phyloP scores from a whole-genome alignment of 2,329 filamentous ascomycete genomes.

The Endocalyx cinctus region DNA sequence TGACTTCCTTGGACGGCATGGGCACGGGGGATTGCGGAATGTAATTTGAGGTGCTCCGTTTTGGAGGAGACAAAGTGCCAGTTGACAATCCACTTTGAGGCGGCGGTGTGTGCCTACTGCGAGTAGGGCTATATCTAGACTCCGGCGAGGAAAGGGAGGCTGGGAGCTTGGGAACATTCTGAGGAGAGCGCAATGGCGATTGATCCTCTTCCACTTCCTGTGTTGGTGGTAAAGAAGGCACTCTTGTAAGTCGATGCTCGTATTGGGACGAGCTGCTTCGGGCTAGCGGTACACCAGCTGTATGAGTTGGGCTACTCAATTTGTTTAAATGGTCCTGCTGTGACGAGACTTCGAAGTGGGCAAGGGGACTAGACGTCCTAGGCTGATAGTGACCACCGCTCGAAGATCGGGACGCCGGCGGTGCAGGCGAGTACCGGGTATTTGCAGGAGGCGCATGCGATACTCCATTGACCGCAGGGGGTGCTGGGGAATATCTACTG shows the following conservation, averaged over 20 bases:
- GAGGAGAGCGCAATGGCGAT: slow-evolving; percentile 23
- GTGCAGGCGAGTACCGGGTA: slow-evolving; percentile 51
- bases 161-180: slow-evolving; percentile 16
- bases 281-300: slow-evolving; percentile 38
- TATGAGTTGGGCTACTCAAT: slow-evolving; percentile 25
- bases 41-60: slow-evolving; percentile 49
- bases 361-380: slow-evolving; percentile 61
- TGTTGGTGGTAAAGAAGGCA: slow-evolving; percentile 56
- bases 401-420: slow-evolving; percentile 33
- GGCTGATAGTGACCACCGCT: slow-evolving; percentile 52
- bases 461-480: slow-evolving; percentile 33
- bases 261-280: slow-evolving; percentile 49
- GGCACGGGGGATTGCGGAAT: slow-evolving; percentile 34
- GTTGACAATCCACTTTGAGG: slow-evolving; percentile 38
- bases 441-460: slow-evolving; percentile 36
- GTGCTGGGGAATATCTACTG: slow-evolving; percentile 59
- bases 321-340: slow-evolving; percentile 33
- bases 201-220: slow-evolving; percentile 59
- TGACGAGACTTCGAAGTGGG: slow-evolving; percentile 57
- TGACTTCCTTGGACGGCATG: slow-evolving; percentile 26
- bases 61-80: slow-evolving; percentile 49
- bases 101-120: slow-evolving; percentile 45
- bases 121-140: slow-evolving; percentile 34
- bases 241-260: slow-evolving; percentile 49
- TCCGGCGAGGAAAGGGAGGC: slow-evolving; percentile 21